A percentile compares a stretch with the other conserved stretches of the same genome.
Evolutionary conservation across 2,329 filamentous ascomycete genomes (phyloP).

Genomic region (Sclerotinia glacialis): DNA sequence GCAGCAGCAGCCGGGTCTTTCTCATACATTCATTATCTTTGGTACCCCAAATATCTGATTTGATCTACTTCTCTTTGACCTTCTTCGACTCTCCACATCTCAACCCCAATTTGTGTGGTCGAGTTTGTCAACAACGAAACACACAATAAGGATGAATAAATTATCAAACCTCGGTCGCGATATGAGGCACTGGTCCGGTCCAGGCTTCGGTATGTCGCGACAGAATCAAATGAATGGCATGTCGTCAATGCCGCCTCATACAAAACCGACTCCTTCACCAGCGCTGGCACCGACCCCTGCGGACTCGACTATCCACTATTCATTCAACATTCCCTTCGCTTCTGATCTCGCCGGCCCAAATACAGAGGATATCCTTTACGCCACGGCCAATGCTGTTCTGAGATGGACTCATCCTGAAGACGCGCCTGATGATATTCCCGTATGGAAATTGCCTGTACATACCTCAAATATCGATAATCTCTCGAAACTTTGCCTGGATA

Average conservation of each 20-base stretch:
- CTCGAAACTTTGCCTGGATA: constrained; percentile 74
- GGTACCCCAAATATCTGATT: constrained; percentile 19
- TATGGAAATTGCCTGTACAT: constrained; percentile 90
- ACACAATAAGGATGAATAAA: constrained; percentile 60
- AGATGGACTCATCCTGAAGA: constrained; percentile 93
- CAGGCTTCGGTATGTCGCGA: constrained; percentile 62
- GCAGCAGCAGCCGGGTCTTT: constrained; percentile 20
- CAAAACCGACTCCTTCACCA: constrained; percentile 54
- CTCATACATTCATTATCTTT: constrained; percentile 22
- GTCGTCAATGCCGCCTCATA: constrained; percentile 50
- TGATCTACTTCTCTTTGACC: constrained; percentile 15
- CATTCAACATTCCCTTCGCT: constrained; percentile 95
- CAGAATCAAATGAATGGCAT: constrained; percentile 44
- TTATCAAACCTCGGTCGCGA: constrained; percentile 66
- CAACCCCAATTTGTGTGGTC: constrained; percentile 16
- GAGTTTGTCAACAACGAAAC: constrained; percentile 15
- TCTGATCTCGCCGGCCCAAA: constrained; percentile 90
- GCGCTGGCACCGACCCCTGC: constrained; percentile 67
- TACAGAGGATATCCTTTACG: constrained; percentile 90
- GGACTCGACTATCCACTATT: constrained; percentile 81
- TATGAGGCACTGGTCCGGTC: constrained; percentile 67
- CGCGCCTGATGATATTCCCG: constrained; percentile 77
- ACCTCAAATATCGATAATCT: constrained; percentile 79
- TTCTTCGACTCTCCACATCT: constrained; percentile 17
- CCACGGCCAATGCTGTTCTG: constrained; percentile 80